Percentiles rank a stretch among this genome's conserved stretches.
Evolutionary conservation across 2,329 filamentous ascomycete genomes (phyloP).

Genomic region (Gnomoniopsis sp.): DNA sequence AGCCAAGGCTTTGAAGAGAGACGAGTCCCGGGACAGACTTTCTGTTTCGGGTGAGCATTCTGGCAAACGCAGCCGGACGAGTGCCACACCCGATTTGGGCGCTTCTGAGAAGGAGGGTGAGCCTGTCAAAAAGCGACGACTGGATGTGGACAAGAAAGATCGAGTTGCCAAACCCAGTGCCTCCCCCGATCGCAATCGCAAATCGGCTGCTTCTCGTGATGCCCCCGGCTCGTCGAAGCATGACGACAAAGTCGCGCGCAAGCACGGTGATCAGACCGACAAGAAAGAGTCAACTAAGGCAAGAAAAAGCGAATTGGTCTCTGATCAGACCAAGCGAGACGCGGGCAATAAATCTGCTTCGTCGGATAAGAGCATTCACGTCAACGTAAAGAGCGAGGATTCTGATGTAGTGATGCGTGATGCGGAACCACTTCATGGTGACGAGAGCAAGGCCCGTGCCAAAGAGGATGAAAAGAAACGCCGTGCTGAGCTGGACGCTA

Average conservation of each 20-base stretch:
- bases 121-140: constrained; percentile 53
- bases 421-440: constrained; percentile 27
- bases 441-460: constrained; percentile 22
- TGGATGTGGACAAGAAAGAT: constrained; percentile 53
- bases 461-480: constrained; percentile 27
- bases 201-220: constrained; percentile 40
- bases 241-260: constrained; percentile 32
- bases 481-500: constrained; percentile 25
- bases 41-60: constrained; percentile 48
- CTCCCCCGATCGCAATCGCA: constrained; percentile 45
- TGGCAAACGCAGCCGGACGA: constrained; percentile 57
- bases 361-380: constrained; percentile 50
- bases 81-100: constrained; percentile 54
- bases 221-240: constrained; percentile 21
- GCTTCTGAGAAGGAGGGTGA: constrained; percentile 53
- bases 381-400: constrained; percentile 58
- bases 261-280: constrained; percentile 41
- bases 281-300: constrained; percentile 33
- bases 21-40: constrained; percentile 49
- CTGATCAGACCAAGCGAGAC: constrained; percentile 39
- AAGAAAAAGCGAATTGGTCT: constrained; percentile 32
- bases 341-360: constrained; percentile 34
- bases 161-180: constrained; percentile 40
- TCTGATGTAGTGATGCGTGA: constrained; percentile 55
- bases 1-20: constrained; percentile 58